A percentile compares a stretch with the other conserved stretches of the same genome.
phyloP scores from a whole-genome alignment of 768 basidiomycete species.

The Porpolomopsis calyptriformis region DNA sequence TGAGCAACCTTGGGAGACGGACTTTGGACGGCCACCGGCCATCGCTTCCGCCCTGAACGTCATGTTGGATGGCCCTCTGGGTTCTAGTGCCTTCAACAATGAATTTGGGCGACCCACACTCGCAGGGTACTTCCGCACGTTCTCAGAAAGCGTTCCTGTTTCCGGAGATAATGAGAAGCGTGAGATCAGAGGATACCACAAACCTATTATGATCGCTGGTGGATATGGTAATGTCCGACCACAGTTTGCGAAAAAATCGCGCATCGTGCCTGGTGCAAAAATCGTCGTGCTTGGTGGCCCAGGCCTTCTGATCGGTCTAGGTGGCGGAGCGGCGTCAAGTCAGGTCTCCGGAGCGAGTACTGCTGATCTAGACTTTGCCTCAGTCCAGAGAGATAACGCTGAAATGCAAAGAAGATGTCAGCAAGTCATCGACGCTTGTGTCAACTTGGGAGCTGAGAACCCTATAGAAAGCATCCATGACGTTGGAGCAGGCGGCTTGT shows the following conservation, averaged over 20 bases:
- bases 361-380: slow-evolving; percentile 92
- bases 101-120: slow-evolving; percentile 94
- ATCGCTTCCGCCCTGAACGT: slow-evolving; percentile 92
- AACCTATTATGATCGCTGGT: slow-evolving; percentile 99
- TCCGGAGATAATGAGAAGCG: slow-evolving; percentile 33
- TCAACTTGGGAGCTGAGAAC: slow-evolving; percentile 42
- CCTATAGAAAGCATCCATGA: slow-evolving; percentile 97
- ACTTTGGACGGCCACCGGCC: slow-evolving; percentile 82
- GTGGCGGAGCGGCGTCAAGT: slow-evolving; percentile 93
- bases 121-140: slow-evolving; percentile 91
- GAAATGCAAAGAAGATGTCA: slow-evolving; percentile 98
- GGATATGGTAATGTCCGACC: slow-evolving; percentile 91
- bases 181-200: slow-evolving; percentile 92
- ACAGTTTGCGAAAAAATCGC: slow-evolving; percentile 66
- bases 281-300: slow-evolving; percentile 92
- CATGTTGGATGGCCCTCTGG: slow-evolving; percentile 94
- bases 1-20: slow-evolving; percentile 91
- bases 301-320: slow-evolving; percentile 91
- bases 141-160: slow-evolving; percentile 64
- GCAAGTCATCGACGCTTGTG: slow-evolving; percentile 92
- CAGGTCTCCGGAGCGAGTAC: slow-evolving; percentile 85
- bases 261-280: slow-evolving; percentile 72
- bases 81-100: slow-evolving; percentile 94
- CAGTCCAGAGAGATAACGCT: slow-evolving; percentile 94
- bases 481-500: slow-evolving; percentile 93